phyloP scores from a whole-genome alignment of 1,139 yeast genomes.

The Candida mesenterica region DNA sequence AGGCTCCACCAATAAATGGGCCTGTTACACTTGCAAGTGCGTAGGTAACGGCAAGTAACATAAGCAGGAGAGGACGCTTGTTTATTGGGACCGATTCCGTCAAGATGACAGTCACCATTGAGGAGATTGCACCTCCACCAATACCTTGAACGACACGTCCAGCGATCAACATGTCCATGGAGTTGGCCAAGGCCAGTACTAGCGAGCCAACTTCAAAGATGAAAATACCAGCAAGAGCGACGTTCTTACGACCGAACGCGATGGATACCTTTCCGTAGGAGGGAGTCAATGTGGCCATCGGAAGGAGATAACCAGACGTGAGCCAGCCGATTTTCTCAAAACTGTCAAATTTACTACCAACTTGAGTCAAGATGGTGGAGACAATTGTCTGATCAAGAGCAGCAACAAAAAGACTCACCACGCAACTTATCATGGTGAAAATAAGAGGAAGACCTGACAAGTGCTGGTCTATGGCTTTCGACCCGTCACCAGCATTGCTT shows the following conservation, averaged over 20 bases:
- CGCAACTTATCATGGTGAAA: conserved; percentile 20
- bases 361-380: conserved; percentile 19
- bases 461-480: conserved; percentile 47
- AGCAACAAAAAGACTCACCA: conserved; percentile 17
- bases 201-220: conserved; percentile 22
- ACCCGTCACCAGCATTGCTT: conserved; percentile 40
- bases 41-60: conserved; percentile 19
- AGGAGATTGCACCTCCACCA: conserved; percentile 23
- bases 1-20: conserved; percentile 26
- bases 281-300: conserved; percentile 20
- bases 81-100: conserved; percentile 21
- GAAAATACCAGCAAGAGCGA: conserved; percentile 17
- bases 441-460: conserved; percentile 32
- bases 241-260: conserved; percentile 20
- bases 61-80: conserved; percentile 17
- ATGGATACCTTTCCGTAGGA: conserved; percentile 22
- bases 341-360: conserved; percentile 18
- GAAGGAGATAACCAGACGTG: conserved; percentile 20
- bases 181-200: conserved; percentile 17
- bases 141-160: conserved; percentile 22
- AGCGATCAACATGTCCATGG: conserved; percentile 22
- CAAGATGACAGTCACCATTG: conserved; percentile 18
- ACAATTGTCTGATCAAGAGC: conserved; percentile 25
- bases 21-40: conserved; percentile 23
- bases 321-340: conserved; percentile 22